These are phyloP conservation scores for Coniochaeta prunicola DNA, from an alignment of 2,329 filamentous ascomycete species.

Conservation along the genomic window DNA sequence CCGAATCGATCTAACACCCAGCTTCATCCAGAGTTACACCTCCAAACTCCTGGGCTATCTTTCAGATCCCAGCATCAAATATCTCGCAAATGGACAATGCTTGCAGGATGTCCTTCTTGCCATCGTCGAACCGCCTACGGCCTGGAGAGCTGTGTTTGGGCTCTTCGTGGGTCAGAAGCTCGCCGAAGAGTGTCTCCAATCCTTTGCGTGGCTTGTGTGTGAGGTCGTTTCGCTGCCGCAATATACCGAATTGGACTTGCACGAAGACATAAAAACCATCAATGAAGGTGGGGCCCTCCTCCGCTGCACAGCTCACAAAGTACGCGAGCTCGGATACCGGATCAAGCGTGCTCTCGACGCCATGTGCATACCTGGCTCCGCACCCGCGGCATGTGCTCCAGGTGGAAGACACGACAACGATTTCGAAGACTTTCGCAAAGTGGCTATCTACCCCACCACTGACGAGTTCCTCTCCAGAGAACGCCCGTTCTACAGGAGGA, in stretches of 20 bases:
- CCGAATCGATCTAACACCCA: constrained; percentile 15
- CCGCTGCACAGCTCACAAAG: constrained; percentile 18
- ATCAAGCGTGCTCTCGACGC: constrained; percentile 30
- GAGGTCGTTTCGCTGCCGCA: constrained; percentile 35
- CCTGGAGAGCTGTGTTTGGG: constrained; percentile 43
- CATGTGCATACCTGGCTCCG: constrained; percentile 12
- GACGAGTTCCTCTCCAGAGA: constrained; percentile 53
- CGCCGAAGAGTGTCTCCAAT: constrained; percentile 19
- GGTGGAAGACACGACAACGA: constrained; percentile 74
- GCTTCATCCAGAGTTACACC: constrained; percentile 23
- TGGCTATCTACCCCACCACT: constrained; percentile 57
- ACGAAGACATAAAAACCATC: constrained; percentile 14
- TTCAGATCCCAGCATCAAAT: constrained; percentile 34
- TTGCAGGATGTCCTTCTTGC: constrained; percentile 36
- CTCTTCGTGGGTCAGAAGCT: constrained; percentile 22
- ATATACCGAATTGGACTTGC: constrained; percentile 11
- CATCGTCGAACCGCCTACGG: constrained; percentile 42
- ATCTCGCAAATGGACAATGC: constrained; percentile 41
- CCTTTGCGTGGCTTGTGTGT: constrained; percentile 41
- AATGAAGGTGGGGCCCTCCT: constrained; percentile 16
- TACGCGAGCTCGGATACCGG: constrained; percentile 18
- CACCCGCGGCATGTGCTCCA: constrained; percentile 22
- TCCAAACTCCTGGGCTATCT: constrained; percentile 30
- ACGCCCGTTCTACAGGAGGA: constrained; percentile 46
- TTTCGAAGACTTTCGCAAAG: constrained; percentile 49